phyloP scores from a whole-genome alignment of 345 rosid genomes.

The Kandelia obovata region DNA sequence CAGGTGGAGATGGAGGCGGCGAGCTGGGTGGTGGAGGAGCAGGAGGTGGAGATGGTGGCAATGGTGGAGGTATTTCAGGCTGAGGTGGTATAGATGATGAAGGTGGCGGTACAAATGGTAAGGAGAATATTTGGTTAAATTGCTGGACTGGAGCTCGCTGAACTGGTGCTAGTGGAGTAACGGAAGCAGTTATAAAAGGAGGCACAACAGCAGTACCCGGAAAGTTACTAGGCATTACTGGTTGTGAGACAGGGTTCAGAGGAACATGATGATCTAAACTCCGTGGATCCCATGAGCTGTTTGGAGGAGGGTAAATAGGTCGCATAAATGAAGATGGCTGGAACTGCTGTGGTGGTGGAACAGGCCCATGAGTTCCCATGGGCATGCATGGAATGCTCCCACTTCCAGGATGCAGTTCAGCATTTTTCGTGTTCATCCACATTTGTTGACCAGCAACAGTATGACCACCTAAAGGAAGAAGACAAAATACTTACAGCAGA shows the following conservation, averaged over 20 bases:
- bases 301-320: slow-evolving; percentile 61
- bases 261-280: slow-evolving; percentile 54
- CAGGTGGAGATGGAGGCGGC: slow-evolving; percentile 58
- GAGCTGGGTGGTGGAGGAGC: slow-evolving; percentile 87
- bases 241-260: slow-evolving; percentile 50
- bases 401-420: slow-evolving; percentile 40
- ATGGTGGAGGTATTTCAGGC: slow-evolving; percentile 32
- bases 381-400: slow-evolving; percentile 58
- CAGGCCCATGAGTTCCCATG: slow-evolving; percentile 47
- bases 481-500: slow-evolving; percentile 13
- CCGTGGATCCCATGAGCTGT: slow-evolving; percentile 74
- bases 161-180: slow-evolving; percentile 70
- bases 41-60: slow-evolving; percentile 76
- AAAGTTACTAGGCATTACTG: slow-evolving; percentile 43
- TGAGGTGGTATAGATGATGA: slow-evolving; percentile 43
- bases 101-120: slow-evolving; percentile 47
- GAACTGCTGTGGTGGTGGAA: slow-evolving; percentile 62
- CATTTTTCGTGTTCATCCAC: slow-evolving; percentile 38
- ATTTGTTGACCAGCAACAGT: slow-evolving; percentile 34
- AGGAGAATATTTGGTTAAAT: slow-evolving; percentile 56
- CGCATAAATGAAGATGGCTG: slow-evolving; percentile 67
- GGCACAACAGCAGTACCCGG: slow-evolving; percentile 51
- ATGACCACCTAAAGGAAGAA: slow-evolving; percentile 33
- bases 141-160: slow-evolving; percentile 63
- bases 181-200: slow-evolving; percentile 67